Evolutionary conservation across 768 basidiomycete genomes (phyloP), one percentile per base, ranked within the genome.

Genomic region (Tylopilus subfusipes): DNA sequence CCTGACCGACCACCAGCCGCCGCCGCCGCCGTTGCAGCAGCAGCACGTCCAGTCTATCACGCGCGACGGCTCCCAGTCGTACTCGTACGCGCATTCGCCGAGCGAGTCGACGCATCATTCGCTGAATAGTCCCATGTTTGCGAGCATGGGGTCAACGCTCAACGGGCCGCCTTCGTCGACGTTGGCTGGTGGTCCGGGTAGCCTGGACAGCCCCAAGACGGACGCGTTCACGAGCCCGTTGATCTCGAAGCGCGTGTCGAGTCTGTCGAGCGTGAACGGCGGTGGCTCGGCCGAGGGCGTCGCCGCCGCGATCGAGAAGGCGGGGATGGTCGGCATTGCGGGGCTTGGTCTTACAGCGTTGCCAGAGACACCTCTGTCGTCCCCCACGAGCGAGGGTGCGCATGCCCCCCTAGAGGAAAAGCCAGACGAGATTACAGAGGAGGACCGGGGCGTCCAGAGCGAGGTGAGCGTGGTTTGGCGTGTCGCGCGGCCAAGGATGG

Each of bases 301-400:
- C 5, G 46, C 63, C 11, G 24, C 53, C 18, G 69, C 50, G 33
- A 52, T 60, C n/a, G 63, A 65, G 39, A 66, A 50, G 30, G 66
- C 54, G 0, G 60, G 57, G 1, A n/a, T 68, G 8, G 25, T 62
- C 14, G 63, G 57, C 33, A 48, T 57, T 9, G 60, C 61, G 8
- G 70, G 71, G 30, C 61, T 71, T n/a, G 71, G 63, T 29, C 56
- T 68, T 2, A 21, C 42, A n/a, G 40, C 57, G 7, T 38, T 62
- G 13, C 77, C 82, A 3, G 82, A 86, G 11, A 63, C 77, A 2
- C 79, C 81, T 10, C 64, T 86, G 50, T 68, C 70, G 10, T 64
- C 83, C 21, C 86, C 86, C 1, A 83, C 86, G 0, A 86, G 83
- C 54, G 88, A 88, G 55, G 72, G 78, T 18, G 78, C 79, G 8